Percentiles rank a stretch among this genome's conserved stretches.
These are phyloP conservation scores for Lactarius vividus DNA, from an alignment of 768 basidiomycete genomes.

Conservation along the genomic window DNA sequence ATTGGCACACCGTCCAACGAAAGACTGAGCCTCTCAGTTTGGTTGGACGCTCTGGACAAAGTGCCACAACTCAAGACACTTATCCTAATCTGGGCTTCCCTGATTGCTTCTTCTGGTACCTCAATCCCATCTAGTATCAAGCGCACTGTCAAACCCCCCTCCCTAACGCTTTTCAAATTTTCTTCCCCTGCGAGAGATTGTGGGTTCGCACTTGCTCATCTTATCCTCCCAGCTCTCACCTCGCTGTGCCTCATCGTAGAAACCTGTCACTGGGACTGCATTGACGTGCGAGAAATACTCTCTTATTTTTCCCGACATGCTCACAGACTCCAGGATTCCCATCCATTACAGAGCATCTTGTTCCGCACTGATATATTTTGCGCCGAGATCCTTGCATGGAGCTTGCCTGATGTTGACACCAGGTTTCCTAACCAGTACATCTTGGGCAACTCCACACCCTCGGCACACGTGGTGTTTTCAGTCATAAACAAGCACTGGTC, in stretches of 20 bases:
- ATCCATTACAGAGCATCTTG: conserved; percentile 7
- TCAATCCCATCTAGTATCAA: not conserved
- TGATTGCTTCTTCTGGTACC: not conserved
- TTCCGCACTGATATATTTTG: not conserved
- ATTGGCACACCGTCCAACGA: not conserved
- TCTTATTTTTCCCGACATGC: not conserved
- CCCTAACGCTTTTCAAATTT: not conserved
- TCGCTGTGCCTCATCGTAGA: not conserved
- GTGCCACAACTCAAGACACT: conserved; percentile 1
- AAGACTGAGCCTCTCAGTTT: not conserved
- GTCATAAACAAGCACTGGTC: too few relatives aligned
- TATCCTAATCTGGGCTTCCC: not conserved
- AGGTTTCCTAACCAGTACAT: too few relatives aligned
- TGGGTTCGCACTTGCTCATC: conserved; percentile 9
- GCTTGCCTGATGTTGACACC: too few relatives aligned
- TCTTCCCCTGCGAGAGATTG: not conserved
- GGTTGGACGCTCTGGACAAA: conserved; percentile 1
- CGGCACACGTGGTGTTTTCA: too few relatives aligned
- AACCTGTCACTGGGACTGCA: not conserved
- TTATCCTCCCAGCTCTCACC: conserved; percentile 7
- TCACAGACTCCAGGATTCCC: conserved; percentile 3
- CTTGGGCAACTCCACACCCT: too few relatives aligned
- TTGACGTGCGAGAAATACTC: not conserved
- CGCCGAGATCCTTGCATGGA: not conserved
- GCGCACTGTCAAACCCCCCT: not conserved